Conservation (phyloP, 1,284 basidiomycete species). For the Tilletiaria anomala region DNA sequence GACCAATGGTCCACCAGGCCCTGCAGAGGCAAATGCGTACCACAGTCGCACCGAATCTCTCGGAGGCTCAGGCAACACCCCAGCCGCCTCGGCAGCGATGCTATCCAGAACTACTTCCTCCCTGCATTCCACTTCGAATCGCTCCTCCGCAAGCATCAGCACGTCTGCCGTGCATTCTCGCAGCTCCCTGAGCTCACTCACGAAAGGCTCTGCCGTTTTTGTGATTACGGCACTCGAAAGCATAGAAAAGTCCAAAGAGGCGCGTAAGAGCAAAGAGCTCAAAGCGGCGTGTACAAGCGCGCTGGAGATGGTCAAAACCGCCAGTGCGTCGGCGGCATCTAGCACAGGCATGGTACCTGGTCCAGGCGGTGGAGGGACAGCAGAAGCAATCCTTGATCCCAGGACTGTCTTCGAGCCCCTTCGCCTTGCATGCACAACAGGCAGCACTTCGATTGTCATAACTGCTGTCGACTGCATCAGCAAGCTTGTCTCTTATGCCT, state of each 20-base stretch:
- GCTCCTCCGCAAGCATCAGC: constrained; percentile 3
- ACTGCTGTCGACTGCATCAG: constrained; percentile 35
- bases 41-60: too few relatives aligned
- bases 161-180: constrained; percentile 9
- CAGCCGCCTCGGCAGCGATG: neutral
- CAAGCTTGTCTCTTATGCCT: constrained; percentile 37
- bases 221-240: constrained; percentile 34
- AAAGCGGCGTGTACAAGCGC: constrained; percentile 22
- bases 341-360: constrained; percentile 3
- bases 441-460: constrained; percentile 27
- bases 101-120: too few relatives aligned
- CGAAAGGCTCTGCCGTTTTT: constrained; percentile 23
- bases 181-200: constrained; percentile 7
- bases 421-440: constrained; percentile 28
- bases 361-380: neutral
- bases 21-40: too few relatives aligned
- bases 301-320: constrained; percentile 33
- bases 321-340: constrained; percentile 7
- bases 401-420: constrained; percentile 37
- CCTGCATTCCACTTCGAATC: too few relatives aligned
- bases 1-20: too few relatives aligned
- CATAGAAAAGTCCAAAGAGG: constrained; percentile 27
- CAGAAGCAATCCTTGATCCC: constrained; percentile 25
- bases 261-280: constrained; percentile 29
- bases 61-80: neutral